phyloP scores from a whole-genome alignment of 2,329 filamentous ascomycete genomes.

The Dendryphion nanum region DNA sequence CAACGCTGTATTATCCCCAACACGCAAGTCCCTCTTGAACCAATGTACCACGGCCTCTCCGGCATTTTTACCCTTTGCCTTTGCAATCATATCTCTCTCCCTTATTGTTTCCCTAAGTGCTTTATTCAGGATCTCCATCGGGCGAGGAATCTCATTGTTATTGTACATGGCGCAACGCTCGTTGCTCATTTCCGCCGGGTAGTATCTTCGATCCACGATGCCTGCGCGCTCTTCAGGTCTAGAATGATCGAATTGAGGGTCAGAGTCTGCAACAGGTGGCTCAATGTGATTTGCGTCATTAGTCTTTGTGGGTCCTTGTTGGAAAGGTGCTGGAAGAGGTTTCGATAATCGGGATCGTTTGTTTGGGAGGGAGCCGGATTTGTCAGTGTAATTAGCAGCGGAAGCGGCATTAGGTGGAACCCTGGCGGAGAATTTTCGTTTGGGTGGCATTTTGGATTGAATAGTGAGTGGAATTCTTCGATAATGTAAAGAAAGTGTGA shows the following conservation, averaged over 20 bases:
- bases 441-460: conserved; percentile 15
- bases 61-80: conserved; percentile 39
- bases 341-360: conserved; percentile 36
- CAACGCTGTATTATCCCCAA: conserved; percentile 70
- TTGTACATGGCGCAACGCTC: conserved; percentile 73
- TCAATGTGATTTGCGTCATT: conserved; percentile 11
- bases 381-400: conserved; percentile 34
- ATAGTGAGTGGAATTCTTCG: background rate
- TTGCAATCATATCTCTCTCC: conserved; percentile 50
- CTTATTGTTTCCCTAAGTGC: conserved; percentile 61
- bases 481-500: too few species aligned
- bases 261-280: too few species aligned
- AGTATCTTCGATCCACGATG: conserved; percentile 62
- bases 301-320: conserved; percentile 7
- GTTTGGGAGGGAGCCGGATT: conserved; percentile 32
- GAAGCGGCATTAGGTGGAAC: conserved; percentile 22
- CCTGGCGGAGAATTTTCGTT: conserved; percentile 26
- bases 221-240: conserved; percentile 38
- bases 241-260: conserved; percentile 33
- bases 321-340: conserved; percentile 23
- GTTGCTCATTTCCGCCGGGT: conserved; percentile 84
- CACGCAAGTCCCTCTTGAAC: conserved; percentile 82
- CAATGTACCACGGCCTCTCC: conserved; percentile 75
- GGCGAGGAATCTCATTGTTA: conserved; percentile 65
- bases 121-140: conserved; percentile 65